Evolutionary conservation across 441 rosid species (phyloP).

Genomic region (Dalechampia spathulata): DNA sequence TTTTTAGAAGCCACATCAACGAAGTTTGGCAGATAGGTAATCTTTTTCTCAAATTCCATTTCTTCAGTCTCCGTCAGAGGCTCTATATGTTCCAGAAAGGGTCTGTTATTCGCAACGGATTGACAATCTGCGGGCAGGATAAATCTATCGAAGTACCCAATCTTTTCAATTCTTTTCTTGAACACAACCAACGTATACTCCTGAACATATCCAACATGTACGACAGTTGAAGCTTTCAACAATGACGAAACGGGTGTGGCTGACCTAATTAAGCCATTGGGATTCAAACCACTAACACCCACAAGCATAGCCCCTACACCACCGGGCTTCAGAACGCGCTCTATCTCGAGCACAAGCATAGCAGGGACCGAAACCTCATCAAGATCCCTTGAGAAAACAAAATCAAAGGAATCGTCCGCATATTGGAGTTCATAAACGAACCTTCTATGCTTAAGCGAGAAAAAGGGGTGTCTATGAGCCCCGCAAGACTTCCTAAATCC

Average conservation of each 20-base stretch:
- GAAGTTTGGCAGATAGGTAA: constrained; percentile 54
- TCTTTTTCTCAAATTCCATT: constrained; percentile 23
- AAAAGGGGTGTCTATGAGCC: constrained; percentile 39
- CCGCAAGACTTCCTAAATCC: constrained; percentile 45
- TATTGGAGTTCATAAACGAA: constrained; percentile 42
- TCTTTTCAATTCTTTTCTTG: constrained; percentile 35
- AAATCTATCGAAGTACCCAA: constrained; percentile 31
- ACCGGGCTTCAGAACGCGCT: constrained; percentile 56
- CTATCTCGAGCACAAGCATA: constrained; percentile 55
- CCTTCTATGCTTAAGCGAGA: constrained; percentile 42
- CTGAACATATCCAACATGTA: constrained; percentile 42
- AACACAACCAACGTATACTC: constrained; percentile 53
- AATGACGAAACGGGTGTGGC: constrained; percentile 49
- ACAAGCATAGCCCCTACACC: constrained; percentile 68
- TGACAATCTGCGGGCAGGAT: constrained; percentile 46
- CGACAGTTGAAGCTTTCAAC: constrained; percentile 49
- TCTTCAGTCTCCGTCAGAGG: constrained; percentile 42
- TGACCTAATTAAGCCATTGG: constrained; percentile 41
- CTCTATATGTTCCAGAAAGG: constrained; percentile 39
- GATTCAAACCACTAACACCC: constrained; percentile 27
- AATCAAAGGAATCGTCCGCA: constrained; percentile 48
- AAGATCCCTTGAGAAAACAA: constrained; percentile 47
- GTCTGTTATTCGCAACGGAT: constrained; percentile 31
- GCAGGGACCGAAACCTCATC: constrained; percentile 53
- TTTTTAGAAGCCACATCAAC: constrained; percentile 35